Percentiles rank a stretch among this genome's conserved stretches.
These are phyloP conservation scores for Dictyostelium brefeldianum DNA, from an alignment of 78 protist species.

Conservation along the genomic window DNA sequence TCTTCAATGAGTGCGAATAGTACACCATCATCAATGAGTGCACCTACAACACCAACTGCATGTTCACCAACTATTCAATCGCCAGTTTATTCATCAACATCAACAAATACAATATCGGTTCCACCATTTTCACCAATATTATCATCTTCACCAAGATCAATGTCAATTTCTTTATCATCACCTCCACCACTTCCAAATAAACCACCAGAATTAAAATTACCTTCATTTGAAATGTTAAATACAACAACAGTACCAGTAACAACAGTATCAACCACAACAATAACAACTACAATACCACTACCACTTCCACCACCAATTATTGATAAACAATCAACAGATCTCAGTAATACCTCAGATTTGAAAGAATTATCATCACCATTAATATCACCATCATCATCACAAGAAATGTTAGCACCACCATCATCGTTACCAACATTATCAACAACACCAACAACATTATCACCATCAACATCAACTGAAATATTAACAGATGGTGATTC, in stretches of 20 bases:
- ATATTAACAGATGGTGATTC: not conserved
- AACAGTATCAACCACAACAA: not conserved
- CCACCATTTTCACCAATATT: constrained; percentile 20
- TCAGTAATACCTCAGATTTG: constrained; percentile 11
- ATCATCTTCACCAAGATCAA: constrained; percentile 41
- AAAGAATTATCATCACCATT: not conserved
- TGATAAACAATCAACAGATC: constrained; percentile 11
- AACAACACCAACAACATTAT: not conserved
- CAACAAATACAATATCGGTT: not conserved
- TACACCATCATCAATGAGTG: not conserved
- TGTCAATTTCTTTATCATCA: constrained; percentile 4
- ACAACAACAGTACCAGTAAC: not conserved
- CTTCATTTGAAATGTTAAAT: constrained; percentile 4
- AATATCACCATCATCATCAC: not conserved
- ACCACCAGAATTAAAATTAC: constrained; percentile 21
- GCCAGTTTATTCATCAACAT: not conserved
- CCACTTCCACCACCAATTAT: not conserved
- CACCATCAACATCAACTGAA: not conserved
- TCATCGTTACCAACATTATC: not conserved
- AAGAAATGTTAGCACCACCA: not conserved
- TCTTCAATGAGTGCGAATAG: not conserved
- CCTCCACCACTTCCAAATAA: constrained; percentile 1
- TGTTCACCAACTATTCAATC: constrained; percentile 9
- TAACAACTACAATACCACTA: not conserved
- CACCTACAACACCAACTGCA: not conserved